These are phyloP conservation scores for Fragaria ananassa DNA, from an alignment of 306 rosid genomes.

Conservation along the genomic window DNA sequence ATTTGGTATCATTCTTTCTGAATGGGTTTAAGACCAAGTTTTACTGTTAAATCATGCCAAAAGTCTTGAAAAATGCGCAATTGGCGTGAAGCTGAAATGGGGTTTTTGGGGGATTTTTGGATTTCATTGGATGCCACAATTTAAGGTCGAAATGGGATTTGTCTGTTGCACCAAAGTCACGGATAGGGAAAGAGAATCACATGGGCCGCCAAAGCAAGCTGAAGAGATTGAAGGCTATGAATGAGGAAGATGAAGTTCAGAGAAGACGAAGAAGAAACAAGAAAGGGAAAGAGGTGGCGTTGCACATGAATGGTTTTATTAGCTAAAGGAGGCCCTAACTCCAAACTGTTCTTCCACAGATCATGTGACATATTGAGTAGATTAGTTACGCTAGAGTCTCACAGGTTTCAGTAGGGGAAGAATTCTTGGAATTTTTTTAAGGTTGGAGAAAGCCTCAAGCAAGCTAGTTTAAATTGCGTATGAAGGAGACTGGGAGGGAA, in stretches of 20 bases:
- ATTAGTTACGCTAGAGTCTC: conserved; percentile 19
- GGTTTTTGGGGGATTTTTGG: conserved; percentile 6
- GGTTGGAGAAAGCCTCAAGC: conserved; percentile 24
- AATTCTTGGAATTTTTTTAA: conserved; percentile 25
- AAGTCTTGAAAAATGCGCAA: conserved; percentile 28
- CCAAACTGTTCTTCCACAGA: conserved; percentile 22
- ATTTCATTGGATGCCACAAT: conserved; percentile 29
- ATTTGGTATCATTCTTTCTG: background rate
- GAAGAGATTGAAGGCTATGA: conserved; percentile 1
- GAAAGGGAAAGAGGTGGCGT: conserved; percentile 4
- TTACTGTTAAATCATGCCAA: conserved; percentile 12
- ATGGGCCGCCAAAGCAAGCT: conserved; percentile 26
- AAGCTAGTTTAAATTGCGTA: background rate
- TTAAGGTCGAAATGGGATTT: conserved; percentile 34
- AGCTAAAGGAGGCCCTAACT: conserved; percentile 5
- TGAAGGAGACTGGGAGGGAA: conserved; percentile 2
- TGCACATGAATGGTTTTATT: conserved; percentile 28
- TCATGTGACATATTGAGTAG: conserved; percentile 38
- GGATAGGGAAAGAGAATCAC: conserved; percentile 47
- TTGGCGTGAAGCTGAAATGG: conserved; percentile 24
- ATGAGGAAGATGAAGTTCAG: background rate
- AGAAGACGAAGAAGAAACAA: background rate
- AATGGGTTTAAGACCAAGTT: background rate
- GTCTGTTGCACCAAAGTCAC: conserved; percentile 49
- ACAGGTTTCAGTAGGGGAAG: conserved; percentile 39